Conservation (phyloP, 495 filamentous ascomycete genomes). For the Hypoxylon crocopeplum region DNA sequence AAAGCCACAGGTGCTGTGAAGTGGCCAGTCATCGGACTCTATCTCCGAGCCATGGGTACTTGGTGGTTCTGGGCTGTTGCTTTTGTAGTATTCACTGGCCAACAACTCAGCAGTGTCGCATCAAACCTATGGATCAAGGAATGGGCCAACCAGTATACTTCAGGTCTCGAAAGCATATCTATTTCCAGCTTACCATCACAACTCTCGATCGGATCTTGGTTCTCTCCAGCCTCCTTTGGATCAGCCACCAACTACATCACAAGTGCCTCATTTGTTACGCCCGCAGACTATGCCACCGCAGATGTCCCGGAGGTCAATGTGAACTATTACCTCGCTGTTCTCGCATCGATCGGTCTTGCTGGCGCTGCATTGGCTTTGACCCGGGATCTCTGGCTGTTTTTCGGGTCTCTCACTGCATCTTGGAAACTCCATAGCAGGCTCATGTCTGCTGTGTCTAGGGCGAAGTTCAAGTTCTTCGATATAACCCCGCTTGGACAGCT, state of each 20-base stretch:
- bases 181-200: conserved; percentile 32
- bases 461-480: conserved; percentile 97
- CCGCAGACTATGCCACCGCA: conserved; percentile 37
- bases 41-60: conserved; percentile 85
- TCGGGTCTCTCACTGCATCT: conserved; percentile 88
- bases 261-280: conserved; percentile 26
- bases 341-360: conserved; percentile 76
- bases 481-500: conserved; percentile 94
- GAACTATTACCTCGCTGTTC: conserved; percentile 81
- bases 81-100: conserved; percentile 72
- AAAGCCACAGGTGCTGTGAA: conserved; percentile 88
- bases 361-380: conserved; percentile 78
- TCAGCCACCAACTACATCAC: conserved; percentile 44
- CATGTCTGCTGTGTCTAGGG: conserved; percentile 79
- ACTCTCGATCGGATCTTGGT: too few relatives aligned
- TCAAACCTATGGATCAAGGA: conserved; percentile 93
- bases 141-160: conserved; percentile 71
- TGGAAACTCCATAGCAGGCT: conserved; percentile 82
- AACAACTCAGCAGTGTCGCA: conserved; percentile 83
- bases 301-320: conserved; percentile 70
- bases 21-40: conserved; percentile 81
- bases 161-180: conserved; percentile 38
- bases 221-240: conserved; percentile 44
- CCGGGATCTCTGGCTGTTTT: conserved; percentile 88
- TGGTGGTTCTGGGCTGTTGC: conserved; percentile 94